Percentiles rank a stretch among this genome's conserved stretches.
phyloP scores from a whole-genome alignment of 116 monocot species.

The Zostera marina region DNA sequence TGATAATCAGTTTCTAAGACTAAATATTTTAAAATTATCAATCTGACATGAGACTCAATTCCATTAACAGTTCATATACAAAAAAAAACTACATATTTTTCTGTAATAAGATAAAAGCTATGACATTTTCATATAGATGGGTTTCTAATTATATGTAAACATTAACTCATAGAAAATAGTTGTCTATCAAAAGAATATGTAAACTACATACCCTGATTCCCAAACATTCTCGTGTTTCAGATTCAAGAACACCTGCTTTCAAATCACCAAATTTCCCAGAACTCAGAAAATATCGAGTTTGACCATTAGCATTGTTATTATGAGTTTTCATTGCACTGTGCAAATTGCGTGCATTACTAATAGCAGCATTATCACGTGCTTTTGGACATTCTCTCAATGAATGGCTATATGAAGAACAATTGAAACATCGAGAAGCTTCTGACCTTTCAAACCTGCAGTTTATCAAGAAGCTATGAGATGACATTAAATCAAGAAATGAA shows the following conservation, averaged over 20 bases:
- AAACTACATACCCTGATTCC: conserved; percentile 58
- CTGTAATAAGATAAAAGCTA: too few relatives aligned
- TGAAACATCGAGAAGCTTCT: conserved; percentile 88
- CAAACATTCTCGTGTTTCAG: conserved; percentile 76
- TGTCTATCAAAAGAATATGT: conserved; percentile 2
- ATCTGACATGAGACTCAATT: too few relatives aligned
- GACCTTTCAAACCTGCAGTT: conserved; percentile 10
- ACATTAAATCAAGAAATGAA: neutral
- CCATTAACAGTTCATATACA: too few relatives aligned
- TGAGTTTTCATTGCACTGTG: conserved; percentile 45
- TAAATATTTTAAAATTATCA: too few relatives aligned
- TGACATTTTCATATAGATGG: too few relatives aligned
- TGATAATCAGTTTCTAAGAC: too few relatives aligned
- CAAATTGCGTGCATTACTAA: conserved; percentile 65
- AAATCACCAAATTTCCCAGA: conserved; percentile 81
- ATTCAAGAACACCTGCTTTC: conserved; percentile 68
- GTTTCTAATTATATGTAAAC: too few relatives aligned
- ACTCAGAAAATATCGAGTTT: conserved; percentile 68
- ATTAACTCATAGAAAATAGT: neutral
- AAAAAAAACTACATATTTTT: too few relatives aligned
- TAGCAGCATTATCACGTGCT: conserved; percentile 74
- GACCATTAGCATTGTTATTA: conserved; percentile 27
- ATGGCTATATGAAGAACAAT: conserved; percentile 90
- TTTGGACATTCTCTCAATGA: conserved; percentile 72
- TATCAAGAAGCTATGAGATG: neutral